These are phyloP conservation scores for Naganishia friedmannii DNA, from an alignment of 768 basidiomycete genomes.

Conservation along the genomic window DNA sequence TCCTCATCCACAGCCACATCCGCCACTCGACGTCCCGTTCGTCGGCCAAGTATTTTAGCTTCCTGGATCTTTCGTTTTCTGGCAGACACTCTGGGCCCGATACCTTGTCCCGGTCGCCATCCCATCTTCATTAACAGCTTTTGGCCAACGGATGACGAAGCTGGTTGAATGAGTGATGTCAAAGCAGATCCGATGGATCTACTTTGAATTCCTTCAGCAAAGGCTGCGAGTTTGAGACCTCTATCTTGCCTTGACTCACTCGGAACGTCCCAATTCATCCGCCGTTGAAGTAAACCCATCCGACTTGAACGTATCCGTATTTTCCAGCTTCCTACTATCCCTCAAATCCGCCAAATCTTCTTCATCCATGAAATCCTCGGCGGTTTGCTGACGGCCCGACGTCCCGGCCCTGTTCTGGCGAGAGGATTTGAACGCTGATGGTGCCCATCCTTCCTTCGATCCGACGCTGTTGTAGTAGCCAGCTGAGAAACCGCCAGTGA, in stretches of 20 bases:
- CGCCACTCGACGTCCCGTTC: conserved; percentile 43
- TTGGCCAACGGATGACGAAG: conserved; percentile 76
- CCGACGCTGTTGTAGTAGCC: conserved; percentile 96
- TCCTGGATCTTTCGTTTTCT: conserved; percentile 72
- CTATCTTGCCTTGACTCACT: conserved; percentile 55
- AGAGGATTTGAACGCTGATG: conserved; percentile 87
- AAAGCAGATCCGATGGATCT: conserved; percentile 60
- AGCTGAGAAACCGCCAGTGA: conserved; percentile 96
- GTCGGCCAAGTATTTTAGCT: conserved; percentile 52
- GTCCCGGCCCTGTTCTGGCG: conserved; percentile 61
- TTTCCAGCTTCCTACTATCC: conserved; percentile 71
- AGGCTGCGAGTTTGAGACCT: background rate
- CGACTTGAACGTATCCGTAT: conserved; percentile 66
- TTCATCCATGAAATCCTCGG: conserved; percentile 98
- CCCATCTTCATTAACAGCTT: conserved; percentile 91
- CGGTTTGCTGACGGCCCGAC: conserved; percentile 58
- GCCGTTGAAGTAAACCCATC: conserved; percentile 62
- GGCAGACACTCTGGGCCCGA: conserved; percentile 81
- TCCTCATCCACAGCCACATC: conserved; percentile 62
- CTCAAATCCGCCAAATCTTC: conserved; percentile 83
- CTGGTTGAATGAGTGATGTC: conserved; percentile 64
- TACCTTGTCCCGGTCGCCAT: conserved; percentile 87
- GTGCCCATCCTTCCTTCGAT: conserved; percentile 96
- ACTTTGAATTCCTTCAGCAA: background rate
- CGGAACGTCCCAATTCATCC: conserved; percentile 50